Base-by-base conservation (phyloP, 208 protist species). In the Leishmania tropica region DNA sequence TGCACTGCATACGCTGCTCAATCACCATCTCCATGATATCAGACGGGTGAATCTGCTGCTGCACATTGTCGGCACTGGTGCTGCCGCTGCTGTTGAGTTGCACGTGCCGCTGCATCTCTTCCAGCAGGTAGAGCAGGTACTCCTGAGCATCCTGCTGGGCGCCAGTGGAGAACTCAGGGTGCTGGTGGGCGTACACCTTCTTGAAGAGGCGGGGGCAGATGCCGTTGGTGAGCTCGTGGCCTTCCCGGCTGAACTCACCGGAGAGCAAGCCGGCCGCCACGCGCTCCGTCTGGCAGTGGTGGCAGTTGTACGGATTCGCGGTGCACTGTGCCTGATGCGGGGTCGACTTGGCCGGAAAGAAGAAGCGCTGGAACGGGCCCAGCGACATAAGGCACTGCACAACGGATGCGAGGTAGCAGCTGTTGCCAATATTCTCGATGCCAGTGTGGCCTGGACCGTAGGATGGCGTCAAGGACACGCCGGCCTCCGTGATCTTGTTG, bases 351-450 rank as follows among this genome's bases (percentile, higher is more conserved):
- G 83, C 80, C 1, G 82, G 70, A 75, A 92, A 95, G 84, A 97
- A 99, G 64, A 87, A 83, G n/a, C 85, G 80, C 70, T 85, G 87
- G 79, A 99, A 98, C 1, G 89, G 80, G 6, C 84, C 45, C 28
- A 99, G 51, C 4, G 92, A 83, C 53, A 99, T 93, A 48, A 99
- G 86, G 70, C 95, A 92, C 92, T 99, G 99, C 85, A 99, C 58
- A 1, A 98, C 93, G 21, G 96, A 98, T n/a, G 95, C 89, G 76
- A 99, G 93, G 89, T 99, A 99, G 90, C 99, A 99, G 70, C 89
- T 99, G 86, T 99, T 99, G 64, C 99, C 99, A 62, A 99, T 93
- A 91, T 99, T 99, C 56, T 88, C 76, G 68, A 99, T 97, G 35
- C 96, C 96, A 4, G 96, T 98, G 81, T 89, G 92, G 1, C 98